Conservation (phyloP, 1,284 basidiomycete genomes). For the Trichosporon ovoides region DNA sequence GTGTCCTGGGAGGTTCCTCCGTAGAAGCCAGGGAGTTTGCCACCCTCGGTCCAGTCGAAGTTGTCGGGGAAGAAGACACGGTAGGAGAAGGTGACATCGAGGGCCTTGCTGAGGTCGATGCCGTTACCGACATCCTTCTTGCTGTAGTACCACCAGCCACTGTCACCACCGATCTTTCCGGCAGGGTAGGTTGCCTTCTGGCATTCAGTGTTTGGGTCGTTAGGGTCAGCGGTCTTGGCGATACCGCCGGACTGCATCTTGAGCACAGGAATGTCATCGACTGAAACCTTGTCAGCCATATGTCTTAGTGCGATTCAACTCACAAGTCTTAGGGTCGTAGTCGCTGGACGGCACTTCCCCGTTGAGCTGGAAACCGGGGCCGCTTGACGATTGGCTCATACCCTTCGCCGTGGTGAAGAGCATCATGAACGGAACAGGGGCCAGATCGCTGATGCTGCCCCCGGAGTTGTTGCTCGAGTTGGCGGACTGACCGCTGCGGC, state of each 20-base stretch:
- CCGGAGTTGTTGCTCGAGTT: not conserved
- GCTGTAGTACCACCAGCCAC: constrained; percentile 41
- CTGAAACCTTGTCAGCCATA: not conserved
- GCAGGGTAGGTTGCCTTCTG: constrained; percentile 30
- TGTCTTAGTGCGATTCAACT: not conserved
- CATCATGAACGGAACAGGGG: not conserved
- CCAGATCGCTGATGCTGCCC: not conserved
- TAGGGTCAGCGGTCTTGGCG: constrained; percentile 23
- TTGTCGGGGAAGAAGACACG: constrained; percentile 43
- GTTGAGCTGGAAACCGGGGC: not conserved
- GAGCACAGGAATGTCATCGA: constrained; percentile 2
- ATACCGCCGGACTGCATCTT: constrained; percentile 1
- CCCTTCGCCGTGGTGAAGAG: constrained; percentile 1
- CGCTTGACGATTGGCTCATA: too few species aligned
- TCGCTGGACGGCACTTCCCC: not conserved
- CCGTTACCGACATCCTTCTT: constrained; percentile 23
- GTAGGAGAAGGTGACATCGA: constrained; percentile 44
- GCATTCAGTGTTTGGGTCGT: constrained; percentile 32
- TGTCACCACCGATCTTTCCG: constrained; percentile 28
- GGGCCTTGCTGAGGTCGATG: constrained; percentile 32
- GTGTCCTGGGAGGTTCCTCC: constrained; percentile 27
- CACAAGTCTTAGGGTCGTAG: constrained; percentile 3
- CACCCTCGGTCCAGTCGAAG: constrained; percentile 48
- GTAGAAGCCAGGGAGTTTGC: constrained; percentile 50
- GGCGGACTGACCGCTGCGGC: not conserved